Conservation (phyloP, 805 yeast genomes). For the Saccharomycopsis synnaedendra region DNA sequence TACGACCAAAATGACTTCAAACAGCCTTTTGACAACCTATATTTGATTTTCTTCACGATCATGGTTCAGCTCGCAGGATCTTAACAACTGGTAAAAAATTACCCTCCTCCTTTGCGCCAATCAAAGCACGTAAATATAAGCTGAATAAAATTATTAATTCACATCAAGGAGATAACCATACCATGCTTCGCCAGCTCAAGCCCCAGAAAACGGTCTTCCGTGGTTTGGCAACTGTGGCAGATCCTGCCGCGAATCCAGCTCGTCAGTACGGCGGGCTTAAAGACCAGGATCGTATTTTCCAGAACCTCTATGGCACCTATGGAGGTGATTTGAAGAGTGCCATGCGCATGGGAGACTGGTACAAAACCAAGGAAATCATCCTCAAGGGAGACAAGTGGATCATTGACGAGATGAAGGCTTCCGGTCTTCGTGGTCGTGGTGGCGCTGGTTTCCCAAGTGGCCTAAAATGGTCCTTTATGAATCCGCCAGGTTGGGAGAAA, state of each 20-base stretch:
- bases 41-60: too few species aligned
- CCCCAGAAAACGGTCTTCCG: too few species aligned
- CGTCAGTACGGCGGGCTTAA: constrained; percentile 61
- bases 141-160: too few species aligned
- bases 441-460: constrained; percentile 94
- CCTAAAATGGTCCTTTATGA: constrained; percentile 87
- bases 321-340: constrained; percentile 70
- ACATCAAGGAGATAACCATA: too few species aligned
- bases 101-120: too few species aligned
- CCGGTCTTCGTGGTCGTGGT: constrained; percentile 85
- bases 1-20: too few species aligned
- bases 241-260: constrained; percentile 37
- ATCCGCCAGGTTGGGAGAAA: constrained; percentile 93
- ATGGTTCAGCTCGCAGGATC: too few species aligned
- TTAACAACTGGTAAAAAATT: too few species aligned
- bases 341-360: constrained; percentile 80
- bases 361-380: constrained; percentile 78
- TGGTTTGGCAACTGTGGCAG: constrained; percentile 29
- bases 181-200: too few species aligned
- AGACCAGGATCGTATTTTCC: constrained; percentile 81
- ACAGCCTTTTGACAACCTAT: too few species aligned
- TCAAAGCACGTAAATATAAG: too few species aligned
- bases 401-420: constrained; percentile 74
- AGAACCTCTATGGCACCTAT: constrained; percentile 65
- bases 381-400: constrained; percentile 84